These are phyloP conservation scores for Herpetomonas samuelpessoai DNA, from an alignment of 208 protist genomes.

Conservation along the genomic window DNA sequence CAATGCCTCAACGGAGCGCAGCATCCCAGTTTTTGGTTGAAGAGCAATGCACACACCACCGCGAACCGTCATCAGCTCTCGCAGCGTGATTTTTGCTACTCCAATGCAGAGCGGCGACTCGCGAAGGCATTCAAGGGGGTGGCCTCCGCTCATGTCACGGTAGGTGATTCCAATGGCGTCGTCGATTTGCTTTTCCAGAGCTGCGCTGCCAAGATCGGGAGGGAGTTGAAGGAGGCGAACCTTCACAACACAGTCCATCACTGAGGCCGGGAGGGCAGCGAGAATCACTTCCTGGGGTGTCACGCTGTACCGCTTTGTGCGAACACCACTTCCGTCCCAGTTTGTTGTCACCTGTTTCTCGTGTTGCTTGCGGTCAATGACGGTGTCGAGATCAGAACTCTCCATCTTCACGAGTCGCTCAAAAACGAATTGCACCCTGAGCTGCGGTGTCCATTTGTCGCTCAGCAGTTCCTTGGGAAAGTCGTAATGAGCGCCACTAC, in stretches of 20 bases:
- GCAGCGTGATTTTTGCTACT: slow-evolving; percentile 72
- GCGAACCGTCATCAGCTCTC: slow-evolving; percentile 54
- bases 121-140: slow-evolving; percentile 17
- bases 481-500: background rate
- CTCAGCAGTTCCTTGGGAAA: background rate
- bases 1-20: slow-evolving; percentile 47
- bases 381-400: slow-evolving; percentile 31
- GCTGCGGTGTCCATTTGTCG: slow-evolving; percentile 16
- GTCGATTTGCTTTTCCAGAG: background rate
- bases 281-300: slow-evolving; percentile 49
- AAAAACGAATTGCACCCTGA: slow-evolving; percentile 73
- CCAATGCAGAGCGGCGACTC: slow-evolving; percentile 74
- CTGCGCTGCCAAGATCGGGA: slow-evolving; percentile 15
- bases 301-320: slow-evolving; percentile 53
- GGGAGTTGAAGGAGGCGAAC: slow-evolving; percentile 79
- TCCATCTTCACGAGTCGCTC: slow-evolving; percentile 70
- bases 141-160: slow-evolving; percentile 2
- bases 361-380: slow-evolving; percentile 35
- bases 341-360: slow-evolving; percentile 49
- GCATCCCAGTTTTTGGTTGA: slow-evolving; percentile 62
- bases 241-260: slow-evolving; percentile 62
- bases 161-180: slow-evolving; percentile 3
- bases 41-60: slow-evolving; percentile 68
- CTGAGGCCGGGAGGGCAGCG: slow-evolving; percentile 52
- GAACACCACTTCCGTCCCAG: slow-evolving; percentile 64